Evolutionary conservation across 2,329 filamentous ascomycete genomes (phyloP).

Genomic region (Pleurostoma richardsiae): DNA sequence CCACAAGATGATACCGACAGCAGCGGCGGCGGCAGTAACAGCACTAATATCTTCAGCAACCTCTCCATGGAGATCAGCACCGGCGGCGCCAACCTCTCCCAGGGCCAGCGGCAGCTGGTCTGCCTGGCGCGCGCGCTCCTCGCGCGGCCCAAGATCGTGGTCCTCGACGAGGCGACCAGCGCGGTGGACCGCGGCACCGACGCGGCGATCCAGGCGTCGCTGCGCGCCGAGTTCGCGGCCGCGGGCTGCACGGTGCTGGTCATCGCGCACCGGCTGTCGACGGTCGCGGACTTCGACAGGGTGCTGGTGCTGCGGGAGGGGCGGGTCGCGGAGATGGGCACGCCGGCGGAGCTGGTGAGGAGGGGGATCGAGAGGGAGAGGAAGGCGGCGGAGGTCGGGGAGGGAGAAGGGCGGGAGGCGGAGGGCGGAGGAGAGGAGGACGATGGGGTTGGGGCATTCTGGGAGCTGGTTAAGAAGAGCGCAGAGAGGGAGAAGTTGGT

Average conservation of each 20-base stretch:
- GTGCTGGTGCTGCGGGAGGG: constrained; percentile 44
- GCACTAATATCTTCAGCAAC: constrained; percentile 23
- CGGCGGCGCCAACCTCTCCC: constrained; percentile 30
- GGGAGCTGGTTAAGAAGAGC: constrained; percentile 21
- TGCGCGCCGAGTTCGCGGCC: constrained; percentile 41
- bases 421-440: constrained; percentile 4
- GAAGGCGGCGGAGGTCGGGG: background rate
- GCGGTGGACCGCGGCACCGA: constrained; percentile 55
- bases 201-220: constrained; percentile 48
- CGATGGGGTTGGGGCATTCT: constrained; percentile 18
- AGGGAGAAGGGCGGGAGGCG: background rate
- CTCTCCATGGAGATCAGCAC: constrained; percentile 23
- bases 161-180: constrained; percentile 36
- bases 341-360: constrained; percentile 31
- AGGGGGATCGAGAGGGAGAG: constrained; percentile 22
- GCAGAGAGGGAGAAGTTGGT: constrained; percentile 19
- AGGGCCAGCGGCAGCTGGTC: constrained; percentile 44
- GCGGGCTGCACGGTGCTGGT: constrained; percentile 48
- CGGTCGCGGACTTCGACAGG: constrained; percentile 45
- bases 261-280: constrained; percentile 33
- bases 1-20: constrained; percentile 1
- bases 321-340: constrained; percentile 35
- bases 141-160: constrained; percentile 30
- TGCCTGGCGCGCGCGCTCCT: constrained; percentile 40
- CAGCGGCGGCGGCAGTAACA: constrained; percentile 1